Evolutionary conservation across 2,329 filamentous ascomycete species (phyloP), one percentile per base, ranked within the genome.

Genomic region (Calonectria honghensis): DNA sequence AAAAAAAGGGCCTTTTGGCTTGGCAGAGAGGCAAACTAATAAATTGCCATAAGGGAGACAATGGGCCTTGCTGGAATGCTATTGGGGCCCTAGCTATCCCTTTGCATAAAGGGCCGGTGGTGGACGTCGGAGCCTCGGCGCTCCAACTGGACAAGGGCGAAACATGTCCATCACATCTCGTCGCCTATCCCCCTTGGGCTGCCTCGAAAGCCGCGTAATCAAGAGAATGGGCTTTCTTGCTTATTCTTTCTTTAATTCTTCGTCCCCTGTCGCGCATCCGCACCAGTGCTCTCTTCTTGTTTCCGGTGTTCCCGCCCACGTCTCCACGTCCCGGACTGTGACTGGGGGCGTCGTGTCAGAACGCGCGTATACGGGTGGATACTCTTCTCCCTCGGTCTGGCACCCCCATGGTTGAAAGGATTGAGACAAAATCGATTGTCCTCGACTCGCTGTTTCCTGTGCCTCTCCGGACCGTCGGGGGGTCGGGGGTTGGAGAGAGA

Each of bases 331-430:
- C 39, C 29, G 65, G 41, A 31, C 16, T 39, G 66, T 59, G 66
- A 48, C 13, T 57, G 59, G 29, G 54, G 67, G 41, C 67, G 67
- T 69, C 67, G 67, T 69, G 67, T 69, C 67, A 69, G 67, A 69
- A 69, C 67, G 67, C 67, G 67, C 67, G 67, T 69, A 69, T 69
- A 50, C 39, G 20, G 31, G 67, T 69, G 67, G 67, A 69, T 54
- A 27, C 27, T 20, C 37, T 59, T 20, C 37, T 59, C 16, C 20
- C 48, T 50, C 48, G 7, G 16, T 18, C 35, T 24, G n/a, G n/a
- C 66, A 9, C 20, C 16, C 31, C 31, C 50, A 41, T 41, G 24
- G 32, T 27, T 27, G 50, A n/a, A 37, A 18, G n/a, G 32, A 45
- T 35, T 35, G 31, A 27, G 54, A 57, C 52, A 61, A 31, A 35